These are phyloP conservation scores for Taphrina sp. DNA, from an alignment of 1,139 yeast genomes.

Conservation along the genomic window DNA sequence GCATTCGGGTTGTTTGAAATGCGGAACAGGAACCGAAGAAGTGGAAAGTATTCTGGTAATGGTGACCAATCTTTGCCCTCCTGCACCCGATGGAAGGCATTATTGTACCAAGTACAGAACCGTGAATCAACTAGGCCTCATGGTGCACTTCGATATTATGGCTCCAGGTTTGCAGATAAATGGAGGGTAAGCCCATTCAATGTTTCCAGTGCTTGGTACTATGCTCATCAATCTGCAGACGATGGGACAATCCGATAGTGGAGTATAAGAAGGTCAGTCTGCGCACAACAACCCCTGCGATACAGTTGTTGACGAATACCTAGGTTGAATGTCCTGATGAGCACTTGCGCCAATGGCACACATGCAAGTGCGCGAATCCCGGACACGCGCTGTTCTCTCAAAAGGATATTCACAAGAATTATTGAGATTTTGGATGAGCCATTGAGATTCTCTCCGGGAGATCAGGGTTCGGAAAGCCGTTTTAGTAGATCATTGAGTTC, in stretches of 20 bases:
- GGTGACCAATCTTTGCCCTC: background rate
- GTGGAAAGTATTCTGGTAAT: background rate
- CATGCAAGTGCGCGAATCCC: too few relatives aligned
- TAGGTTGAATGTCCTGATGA: too few relatives aligned
- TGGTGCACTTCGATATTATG: background rate
- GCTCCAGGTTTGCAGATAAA: background rate
- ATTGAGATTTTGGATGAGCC: too few relatives aligned
- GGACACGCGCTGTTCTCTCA: too few relatives aligned
- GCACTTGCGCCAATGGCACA: background rate
- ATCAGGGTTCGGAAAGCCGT: too few relatives aligned
- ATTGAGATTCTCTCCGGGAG: too few relatives aligned
- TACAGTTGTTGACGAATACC: too few relatives aligned
- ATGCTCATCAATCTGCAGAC: background rate
- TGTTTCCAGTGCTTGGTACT: too few relatives aligned
- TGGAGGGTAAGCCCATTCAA: background rate
- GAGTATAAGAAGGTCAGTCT: too few relatives aligned
- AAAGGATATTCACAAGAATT: too few relatives aligned
- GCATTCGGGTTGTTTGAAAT: too few relatives aligned
- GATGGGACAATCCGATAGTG: background rate
- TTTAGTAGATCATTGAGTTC: slow-evolving; percentile 2
- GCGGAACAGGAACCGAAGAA: background rate
- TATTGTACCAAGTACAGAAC: background rate
- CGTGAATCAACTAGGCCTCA: background rate
- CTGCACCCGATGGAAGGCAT: background rate
- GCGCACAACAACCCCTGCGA: too few relatives aligned